These are phyloP conservation scores for Trichoderma sp. DNA, from an alignment of 2,329 filamentous ascomycete species.

Conservation along the genomic window DNA sequence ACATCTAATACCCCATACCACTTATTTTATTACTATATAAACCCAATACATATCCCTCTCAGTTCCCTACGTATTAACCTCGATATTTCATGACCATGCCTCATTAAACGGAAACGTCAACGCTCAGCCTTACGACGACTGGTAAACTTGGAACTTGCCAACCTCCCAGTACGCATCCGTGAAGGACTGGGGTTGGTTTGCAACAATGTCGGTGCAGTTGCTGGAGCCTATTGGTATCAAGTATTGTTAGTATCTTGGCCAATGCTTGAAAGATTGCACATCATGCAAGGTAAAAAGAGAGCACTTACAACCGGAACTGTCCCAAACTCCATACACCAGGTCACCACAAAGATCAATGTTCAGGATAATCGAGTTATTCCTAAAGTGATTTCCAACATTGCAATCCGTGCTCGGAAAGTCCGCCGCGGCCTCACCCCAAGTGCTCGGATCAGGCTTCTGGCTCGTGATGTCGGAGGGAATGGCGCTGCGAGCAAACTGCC, in stretches of 20 bases:
- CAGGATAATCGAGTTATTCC: conserved; percentile 62
- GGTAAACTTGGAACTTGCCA: conserved; percentile 57
- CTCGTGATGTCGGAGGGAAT: conserved; percentile 52
- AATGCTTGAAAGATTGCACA: not conserved
- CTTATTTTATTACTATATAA: not conserved
- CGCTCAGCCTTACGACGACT: conserved; percentile 26
- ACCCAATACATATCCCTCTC: not conserved
- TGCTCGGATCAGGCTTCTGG: conserved; percentile 55
- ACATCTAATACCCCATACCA: not conserved
- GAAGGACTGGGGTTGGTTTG: conserved; percentile 55
- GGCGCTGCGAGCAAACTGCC: conserved; percentile 52
- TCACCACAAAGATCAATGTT: conserved; percentile 65
- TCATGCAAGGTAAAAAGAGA: not conserved
- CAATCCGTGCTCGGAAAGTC: conserved; percentile 65
- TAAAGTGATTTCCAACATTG: conserved; percentile 57
- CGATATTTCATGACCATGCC: not conserved
- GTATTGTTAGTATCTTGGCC: not conserved
- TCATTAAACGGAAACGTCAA: not conserved
- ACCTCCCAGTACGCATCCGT: conserved; percentile 65
- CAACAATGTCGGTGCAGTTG: conserved; percentile 57
- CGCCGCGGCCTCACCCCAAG: conserved; percentile 60
- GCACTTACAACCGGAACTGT: conserved; percentile 43
- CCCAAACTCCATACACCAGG: conserved; percentile 48
- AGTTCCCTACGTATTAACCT: not conserved
- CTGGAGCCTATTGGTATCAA: conserved; percentile 41